phyloP scores from a whole-genome alignment of 768 basidiomycete species.

The Sarcodon sp. region DNA sequence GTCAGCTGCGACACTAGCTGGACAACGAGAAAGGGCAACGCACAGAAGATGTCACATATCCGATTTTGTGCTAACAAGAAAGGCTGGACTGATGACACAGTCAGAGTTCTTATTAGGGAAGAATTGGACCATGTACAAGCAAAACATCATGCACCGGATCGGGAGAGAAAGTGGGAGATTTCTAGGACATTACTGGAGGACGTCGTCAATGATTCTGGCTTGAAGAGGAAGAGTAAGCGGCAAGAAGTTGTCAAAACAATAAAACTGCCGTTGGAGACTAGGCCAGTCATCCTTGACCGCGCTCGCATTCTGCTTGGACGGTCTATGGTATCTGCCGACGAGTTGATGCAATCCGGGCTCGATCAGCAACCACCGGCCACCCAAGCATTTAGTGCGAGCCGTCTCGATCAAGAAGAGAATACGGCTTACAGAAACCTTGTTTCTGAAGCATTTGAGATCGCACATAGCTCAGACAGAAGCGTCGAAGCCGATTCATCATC shows the following conservation, averaged over 20 bases:
- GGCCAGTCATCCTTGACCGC: conserved; percentile 25
- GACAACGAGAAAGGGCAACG: conserved; percentile 53
- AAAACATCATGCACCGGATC: conserved; percentile 8
- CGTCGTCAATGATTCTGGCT: conserved; percentile 30
- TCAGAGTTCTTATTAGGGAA: conserved; percentile 36
- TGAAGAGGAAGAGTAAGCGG: conserved; percentile 29
- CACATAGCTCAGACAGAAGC: conserved; percentile 5
- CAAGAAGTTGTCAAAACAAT: conserved; percentile 29
- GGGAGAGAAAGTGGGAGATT: conserved; percentile 13
- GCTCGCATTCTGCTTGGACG: conserved; percentile 22
- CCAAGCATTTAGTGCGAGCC: conserved; percentile 14
- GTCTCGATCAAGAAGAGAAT: conserved; percentile 3
- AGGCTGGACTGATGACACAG: conserved; percentile 37
- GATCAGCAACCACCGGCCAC: conserved; percentile 7
- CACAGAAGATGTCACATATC: conserved; percentile 58
- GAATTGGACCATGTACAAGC: conserved; percentile 22
- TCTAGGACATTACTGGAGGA: conserved; percentile 37
- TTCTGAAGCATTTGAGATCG: neutral
- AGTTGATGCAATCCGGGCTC: neutral
- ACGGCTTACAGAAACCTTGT: neutral
- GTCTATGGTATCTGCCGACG: conserved; percentile 3
- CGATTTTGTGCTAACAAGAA: conserved; percentile 55
- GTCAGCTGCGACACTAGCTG: conserved; percentile 52
- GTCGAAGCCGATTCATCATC: conserved; percentile 1
- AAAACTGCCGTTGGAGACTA: conserved; percentile 31